Percentiles rank a stretch among this genome's conserved stretches.
Conservation (phyloP, 495 filamentous ascomycete species). For the Penicillium soppii region DNA sequence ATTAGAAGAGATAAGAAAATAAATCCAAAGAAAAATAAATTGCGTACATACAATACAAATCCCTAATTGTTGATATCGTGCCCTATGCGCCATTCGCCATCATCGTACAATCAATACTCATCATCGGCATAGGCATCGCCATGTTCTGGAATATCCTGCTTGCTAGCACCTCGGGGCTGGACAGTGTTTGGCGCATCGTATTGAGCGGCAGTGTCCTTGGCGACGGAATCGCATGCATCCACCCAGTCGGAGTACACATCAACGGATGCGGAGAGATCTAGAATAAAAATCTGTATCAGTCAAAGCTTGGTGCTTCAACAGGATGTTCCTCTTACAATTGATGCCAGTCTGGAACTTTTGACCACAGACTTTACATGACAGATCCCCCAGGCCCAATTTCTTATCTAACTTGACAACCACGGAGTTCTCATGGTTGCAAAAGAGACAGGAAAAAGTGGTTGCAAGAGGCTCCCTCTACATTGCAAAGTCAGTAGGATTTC, state of each 20-base stretch:
- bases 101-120: constrained; percentile 28
- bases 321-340: constrained; percentile 68
- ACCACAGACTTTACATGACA: constrained; percentile 90
- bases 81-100: constrained; percentile 22
- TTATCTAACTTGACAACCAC: constrained; percentile 88
- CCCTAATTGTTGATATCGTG: constrained; percentile 7
- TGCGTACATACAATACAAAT: constrained; percentile 13
- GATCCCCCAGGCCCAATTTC: constrained; percentile 77
- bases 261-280: constrained; percentile 83
- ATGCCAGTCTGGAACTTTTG: constrained; percentile 89
- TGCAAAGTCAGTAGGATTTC: not conserved
- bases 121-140: constrained; percentile 27
- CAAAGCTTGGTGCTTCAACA: not conserved
- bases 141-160: constrained; percentile 14
- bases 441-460: constrained; percentile 89
- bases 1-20: not conserved
- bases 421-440: constrained; percentile 95
- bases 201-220: constrained; percentile 58
- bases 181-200: constrained; percentile 35
- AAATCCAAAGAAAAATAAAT: not conserved
- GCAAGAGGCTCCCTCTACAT: constrained; percentile 79
- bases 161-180: constrained; percentile 21
- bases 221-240: constrained; percentile 86
- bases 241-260: constrained; percentile 99
- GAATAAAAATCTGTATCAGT: not conserved